These are phyloP conservation scores for Basipetospora chlamydospora DNA, from an alignment of 2,329 filamentous ascomycete genomes.

Conservation along the genomic window DNA sequence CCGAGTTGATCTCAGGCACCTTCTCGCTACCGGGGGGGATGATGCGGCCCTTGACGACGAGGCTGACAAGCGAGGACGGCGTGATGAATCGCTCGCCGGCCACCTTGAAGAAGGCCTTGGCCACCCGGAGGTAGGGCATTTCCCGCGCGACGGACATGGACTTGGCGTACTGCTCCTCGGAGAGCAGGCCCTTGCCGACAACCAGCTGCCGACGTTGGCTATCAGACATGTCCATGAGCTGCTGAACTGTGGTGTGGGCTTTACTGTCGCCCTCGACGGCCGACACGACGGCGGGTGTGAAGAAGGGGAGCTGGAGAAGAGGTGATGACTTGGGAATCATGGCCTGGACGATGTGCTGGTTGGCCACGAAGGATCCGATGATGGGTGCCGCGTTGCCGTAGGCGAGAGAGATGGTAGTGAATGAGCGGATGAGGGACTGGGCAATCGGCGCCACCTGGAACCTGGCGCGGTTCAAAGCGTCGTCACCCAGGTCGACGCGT, in stretches of 20 bases:
- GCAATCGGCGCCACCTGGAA: conserved; percentile 81
- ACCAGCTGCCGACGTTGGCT: conserved; percentile 56
- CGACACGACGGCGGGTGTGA: conserved; percentile 52
- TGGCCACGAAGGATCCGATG: conserved; percentile 64
- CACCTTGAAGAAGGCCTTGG: conserved; percentile 97
- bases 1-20: conserved; percentile 58
- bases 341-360: conserved; percentile 83
- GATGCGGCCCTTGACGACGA: conserved; percentile 89
- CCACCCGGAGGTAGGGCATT: conserved; percentile 69
- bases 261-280: conserved; percentile 63
- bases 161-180: conserved; percentile 60
- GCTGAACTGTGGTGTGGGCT: conserved; percentile 63
- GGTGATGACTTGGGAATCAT: conserved; percentile 71
- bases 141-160: conserved; percentile 68
- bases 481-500: conserved; percentile 74
- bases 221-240: conserved; percentile 77
- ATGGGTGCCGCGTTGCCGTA: conserved; percentile 76
- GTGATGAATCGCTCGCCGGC: conserved; percentile 87
- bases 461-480: conserved; percentile 72
- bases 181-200: conserved; percentile 56
- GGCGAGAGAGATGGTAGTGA: conserved; percentile 73
- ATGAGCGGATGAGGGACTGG: conserved; percentile 70
- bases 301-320: conserved; percentile 79
- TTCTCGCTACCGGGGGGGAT: conserved; percentile 71
- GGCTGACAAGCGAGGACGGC: conserved; percentile 78